Percentiles rank a stretch among this genome's conserved stretches.
phyloP scores from a whole-genome alignment of 768 basidiomycete genomes.

The Naganishia randhawae region DNA sequence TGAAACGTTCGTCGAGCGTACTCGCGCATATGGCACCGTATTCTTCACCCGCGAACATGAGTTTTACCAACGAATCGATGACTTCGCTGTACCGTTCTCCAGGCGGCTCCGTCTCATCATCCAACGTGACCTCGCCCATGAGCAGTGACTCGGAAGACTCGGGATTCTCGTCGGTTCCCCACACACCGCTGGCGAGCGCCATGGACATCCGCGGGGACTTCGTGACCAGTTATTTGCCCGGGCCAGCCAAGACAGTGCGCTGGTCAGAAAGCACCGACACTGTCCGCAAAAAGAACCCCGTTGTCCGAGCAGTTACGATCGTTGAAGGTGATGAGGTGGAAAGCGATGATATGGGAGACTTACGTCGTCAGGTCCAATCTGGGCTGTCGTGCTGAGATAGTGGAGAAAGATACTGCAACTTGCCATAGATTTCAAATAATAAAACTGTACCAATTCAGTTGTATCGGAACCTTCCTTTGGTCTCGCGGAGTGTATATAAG shows the following conservation, averaged over 20 bases:
- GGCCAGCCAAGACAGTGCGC: constrained; percentile 10
- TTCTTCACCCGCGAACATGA: background rate
- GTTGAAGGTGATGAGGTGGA: background rate
- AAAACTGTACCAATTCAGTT: background rate
- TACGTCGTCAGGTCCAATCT: background rate
- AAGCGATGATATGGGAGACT: background rate
- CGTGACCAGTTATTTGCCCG: background rate
- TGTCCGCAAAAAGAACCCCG: background rate
- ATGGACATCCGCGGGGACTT: constrained; percentile 5
- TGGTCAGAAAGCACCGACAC: constrained; percentile 5
- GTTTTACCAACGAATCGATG: background rate
- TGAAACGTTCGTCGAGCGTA: constrained; percentile 8
- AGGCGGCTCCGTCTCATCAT: constrained; percentile 3
- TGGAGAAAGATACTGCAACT: background rate
- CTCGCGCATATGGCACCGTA: background rate
- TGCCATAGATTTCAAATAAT: background rate
- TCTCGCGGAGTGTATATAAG: background rate
- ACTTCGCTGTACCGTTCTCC: constrained; percentile 2
- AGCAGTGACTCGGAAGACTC: constrained; percentile 19
- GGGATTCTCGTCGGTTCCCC: constrained; percentile 7
- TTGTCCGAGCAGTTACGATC: background rate
- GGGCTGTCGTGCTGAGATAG: background rate
- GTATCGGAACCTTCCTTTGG: background rate
- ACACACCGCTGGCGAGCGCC: background rate
- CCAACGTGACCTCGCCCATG: constrained; percentile 16